Evolutionary conservation across 1,139 yeast species (phyloP), one percentile per base, ranked within the genome.

Genomic region (Starmera stellimalicola): DNA sequence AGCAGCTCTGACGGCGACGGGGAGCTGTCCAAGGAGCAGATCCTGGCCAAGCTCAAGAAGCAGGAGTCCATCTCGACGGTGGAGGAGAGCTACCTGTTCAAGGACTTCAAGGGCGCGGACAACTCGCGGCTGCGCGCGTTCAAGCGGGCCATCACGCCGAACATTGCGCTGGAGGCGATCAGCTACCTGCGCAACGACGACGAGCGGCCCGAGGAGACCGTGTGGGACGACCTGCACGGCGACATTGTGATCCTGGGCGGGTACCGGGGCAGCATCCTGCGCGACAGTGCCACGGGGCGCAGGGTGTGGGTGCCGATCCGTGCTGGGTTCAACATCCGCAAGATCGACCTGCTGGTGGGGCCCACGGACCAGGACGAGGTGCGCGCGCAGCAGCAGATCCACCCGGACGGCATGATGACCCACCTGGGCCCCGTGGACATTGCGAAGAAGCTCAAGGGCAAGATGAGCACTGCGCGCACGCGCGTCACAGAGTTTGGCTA

Each of bases 401-500:
- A 69, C 42, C 79, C 95, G 0, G 91, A 78, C 50, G 93, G 93
- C 3, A 71, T 87, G 60, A 56, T 87, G 38, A 73, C 81, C 14
- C 85, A 83, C 51, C 69, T 87, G 33, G 96, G 96, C 0, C 96
- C 96, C 0, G 74, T 87, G 14, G 96, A 87, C 54, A 70, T 87
- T 11, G 72, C 88, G 31, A 68, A 70, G 39, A 70, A 68, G 43
- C 59, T 87, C 33, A 67, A 80, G 29, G 70, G 70, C 34, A 71
- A 63, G 43, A 55, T 85, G 28, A 48, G 62, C 6, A 80, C 77
- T 47, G 78, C 84, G 2, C 73, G 71, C 12, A 70, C 82, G 8
- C 69, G 62, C 18, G 77, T 84, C 2, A 70, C 73, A 38, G 82
- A 81, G 38, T 87, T 79, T 57, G 94, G 94, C 6, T 87, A 85